Evolutionary conservation across 768 basidiomycete genomes (phyloP).

Genomic region (Lactifluus piperatus): DNA sequence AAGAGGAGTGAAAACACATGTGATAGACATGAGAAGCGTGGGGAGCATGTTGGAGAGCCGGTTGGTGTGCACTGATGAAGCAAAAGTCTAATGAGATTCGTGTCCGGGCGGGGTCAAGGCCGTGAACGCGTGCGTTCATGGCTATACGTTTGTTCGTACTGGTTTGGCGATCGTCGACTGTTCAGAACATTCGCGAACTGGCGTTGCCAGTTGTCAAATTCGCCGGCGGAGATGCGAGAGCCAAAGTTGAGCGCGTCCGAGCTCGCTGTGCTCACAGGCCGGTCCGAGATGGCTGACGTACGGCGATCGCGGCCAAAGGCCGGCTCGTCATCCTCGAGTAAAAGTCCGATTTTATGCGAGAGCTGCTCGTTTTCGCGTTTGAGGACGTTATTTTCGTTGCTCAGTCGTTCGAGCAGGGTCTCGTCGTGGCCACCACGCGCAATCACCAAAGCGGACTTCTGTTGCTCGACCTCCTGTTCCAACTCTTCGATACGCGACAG

Average conservation of each 20-base stretch:
- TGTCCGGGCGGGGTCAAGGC: conserved; percentile 30
- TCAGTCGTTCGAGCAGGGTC: conserved; percentile 71
- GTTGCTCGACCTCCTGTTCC: conserved; percentile 68
- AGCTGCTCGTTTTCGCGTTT: conserved; percentile 83
- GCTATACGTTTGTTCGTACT: conserved; percentile 47
- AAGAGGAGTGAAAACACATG: conserved; percentile 32
- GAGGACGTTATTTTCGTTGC: conserved; percentile 69
- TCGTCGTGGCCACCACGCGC: conserved; percentile 73
- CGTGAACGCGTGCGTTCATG: conserved; percentile 54
- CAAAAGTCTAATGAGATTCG: conserved; percentile 17
- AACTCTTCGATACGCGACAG: conserved; percentile 70
- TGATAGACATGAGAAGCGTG: conserved; percentile 10
- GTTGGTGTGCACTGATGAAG: conserved; percentile 19
- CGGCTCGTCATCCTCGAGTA: conserved; percentile 80
- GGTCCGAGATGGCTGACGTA: conserved; percentile 48
- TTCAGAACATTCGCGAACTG: conserved; percentile 76
- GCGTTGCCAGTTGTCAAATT: conserved; percentile 81
- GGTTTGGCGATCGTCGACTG: conserved; percentile 60
- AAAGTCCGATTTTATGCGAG: conserved; percentile 82
- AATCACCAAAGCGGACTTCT: conserved; percentile 63
- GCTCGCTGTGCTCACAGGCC: conserved; percentile 67
- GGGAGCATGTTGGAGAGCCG: conserved; percentile 11
- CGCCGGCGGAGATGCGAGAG: conserved; percentile 47
- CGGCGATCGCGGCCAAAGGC: conserved; percentile 53
- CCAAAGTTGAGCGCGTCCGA: conserved; percentile 73